Base-by-base conservation (phyloP, 2,329 filamentous ascomycete genomes). In the Fusarium sp. region DNA sequence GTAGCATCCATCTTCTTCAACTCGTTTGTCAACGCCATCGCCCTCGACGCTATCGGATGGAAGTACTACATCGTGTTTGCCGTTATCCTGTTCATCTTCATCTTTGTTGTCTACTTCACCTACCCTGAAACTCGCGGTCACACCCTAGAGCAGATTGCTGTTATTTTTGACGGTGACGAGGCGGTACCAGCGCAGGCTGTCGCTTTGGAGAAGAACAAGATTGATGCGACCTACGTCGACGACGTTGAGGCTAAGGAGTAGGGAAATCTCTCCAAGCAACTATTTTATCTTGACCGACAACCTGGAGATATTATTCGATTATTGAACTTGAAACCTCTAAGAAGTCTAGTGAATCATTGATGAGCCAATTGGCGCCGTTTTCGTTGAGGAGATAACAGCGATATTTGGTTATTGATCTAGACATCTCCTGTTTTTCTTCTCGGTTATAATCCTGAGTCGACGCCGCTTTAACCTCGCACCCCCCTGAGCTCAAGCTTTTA, bases 21-120 rank as follows among this genome's bases (percentile, higher is more conserved):
- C 26, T 22, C 46, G 11, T 62, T 62, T 10, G 33, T 62, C 6
- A 62, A 62, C 33, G 55, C 55, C 1, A 62, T 62, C 42, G 58
- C 58, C 1, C 58, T 62, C 3, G 44, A 60, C 1, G 40, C 55
- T 9, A 62, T 62, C 15, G 21, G 40, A 1, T 62, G 58, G 58
- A 52, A 39, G 9, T 62, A 62, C 7, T 62, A 62, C 13, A 60
- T 62, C 5, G 39, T 59, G 0, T 62, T 52, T 2, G 39, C 57
- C 0, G 33, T 60, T 1, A 60, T 62, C 15, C 10, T 62, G 3
- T 22, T 28, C 11, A 26, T 50, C 9, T 62, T 62, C 1, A 17
- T 61, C 0, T n/a, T 52, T 3, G 26, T 61, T 0, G 39, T 58
- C 24, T 61, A 39, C 0, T 60, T 62, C 1, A 52, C 31, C 0